Percentiles rank a stretch among this genome's conserved stretches.
Evolutionary conservation across 129 eudicot genomes (phyloP).

Genomic region (Escallonia rubra): DNA sequence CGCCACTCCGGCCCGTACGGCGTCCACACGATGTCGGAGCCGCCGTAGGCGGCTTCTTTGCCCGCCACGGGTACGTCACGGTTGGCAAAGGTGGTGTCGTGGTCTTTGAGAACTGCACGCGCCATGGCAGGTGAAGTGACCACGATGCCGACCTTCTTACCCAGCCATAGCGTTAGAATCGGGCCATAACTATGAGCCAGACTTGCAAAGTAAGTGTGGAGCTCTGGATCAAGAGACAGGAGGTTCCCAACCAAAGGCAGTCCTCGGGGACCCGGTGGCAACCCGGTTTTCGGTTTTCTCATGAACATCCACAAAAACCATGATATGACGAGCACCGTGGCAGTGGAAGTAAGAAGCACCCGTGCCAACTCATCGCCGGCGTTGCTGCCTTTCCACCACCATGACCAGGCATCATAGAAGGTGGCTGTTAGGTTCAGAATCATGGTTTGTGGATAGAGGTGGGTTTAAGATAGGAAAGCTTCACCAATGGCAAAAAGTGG

Average conservation of each 20-base stretch:
- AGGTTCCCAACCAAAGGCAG: conserved; percentile 16
- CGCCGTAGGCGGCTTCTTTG: conserved; percentile 7
- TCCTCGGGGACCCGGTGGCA: conserved; percentile 11
- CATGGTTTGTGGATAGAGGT: neutral
- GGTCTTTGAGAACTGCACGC: conserved; percentile 18
- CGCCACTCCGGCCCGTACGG: conserved; percentile 15
- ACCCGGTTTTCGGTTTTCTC: neutral
- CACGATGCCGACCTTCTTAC: conserved; percentile 13
- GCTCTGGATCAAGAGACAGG: conserved; percentile 18
- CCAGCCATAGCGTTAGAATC: conserved; percentile 17
- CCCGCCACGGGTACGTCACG: conserved; percentile 17
- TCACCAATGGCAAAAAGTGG: too few species aligned
- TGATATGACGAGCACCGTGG: neutral
- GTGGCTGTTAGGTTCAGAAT: neutral
- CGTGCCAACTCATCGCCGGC: neutral
- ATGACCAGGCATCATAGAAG: neutral
- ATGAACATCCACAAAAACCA: neutral
- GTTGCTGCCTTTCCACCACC: conserved; percentile 1
- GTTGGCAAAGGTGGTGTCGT: conserved; percentile 21
- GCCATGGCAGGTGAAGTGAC: conserved; percentile 25
- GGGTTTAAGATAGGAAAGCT: too few species aligned
- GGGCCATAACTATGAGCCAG: conserved; percentile 17
- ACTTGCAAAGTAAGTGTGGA: conserved; percentile 12
- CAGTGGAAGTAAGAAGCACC: neutral
- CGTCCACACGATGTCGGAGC: conserved; percentile 16